phyloP scores from a whole-genome alignment of 306 rosid species.

The Purshia tridentata region DNA sequence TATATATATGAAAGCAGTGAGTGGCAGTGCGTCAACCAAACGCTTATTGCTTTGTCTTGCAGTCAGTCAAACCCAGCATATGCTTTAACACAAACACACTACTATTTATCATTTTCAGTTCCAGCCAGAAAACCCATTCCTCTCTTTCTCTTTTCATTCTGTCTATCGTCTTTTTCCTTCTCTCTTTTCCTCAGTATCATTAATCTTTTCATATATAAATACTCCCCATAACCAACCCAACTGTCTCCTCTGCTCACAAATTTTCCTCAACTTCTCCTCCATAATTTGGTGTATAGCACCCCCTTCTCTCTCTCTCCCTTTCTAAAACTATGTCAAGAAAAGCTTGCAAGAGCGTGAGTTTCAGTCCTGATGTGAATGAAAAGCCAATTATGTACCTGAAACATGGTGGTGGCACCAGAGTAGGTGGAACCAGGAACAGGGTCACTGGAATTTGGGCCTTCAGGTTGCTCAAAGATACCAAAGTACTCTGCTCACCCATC shows the following conservation, averaged over 20 bases:
- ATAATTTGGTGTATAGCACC: conserved; percentile 11
- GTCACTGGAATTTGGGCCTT: conserved; percentile 45
- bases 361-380: conserved; percentile 72
- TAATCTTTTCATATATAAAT: conserved; percentile 28
- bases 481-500: conserved; percentile 40
- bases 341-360: conserved; percentile 54
- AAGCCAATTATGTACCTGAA: conserved; percentile 50
- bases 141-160: conserved; percentile 22
- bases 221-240: conserved; percentile 24
- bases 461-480: conserved; percentile 43
- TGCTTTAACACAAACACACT: conserved; percentile 18
- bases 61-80: conserved; percentile 24
- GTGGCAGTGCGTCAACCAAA: conserved; percentile 16
- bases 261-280: neutral
- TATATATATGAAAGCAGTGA: neutral
- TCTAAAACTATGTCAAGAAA: conserved; percentile 50
- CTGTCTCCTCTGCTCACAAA: conserved; percentile 31
- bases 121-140: conserved; percentile 10
- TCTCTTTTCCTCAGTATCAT: conserved; percentile 11
- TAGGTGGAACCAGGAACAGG: conserved; percentile 44
- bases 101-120: conserved; percentile 14
- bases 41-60: conserved; percentile 10
- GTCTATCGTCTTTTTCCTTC: conserved; percentile 12
- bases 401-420: conserved; percentile 24
- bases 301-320: neutral